Percentiles rank a stretch among this genome's conserved stretches.
Conservation (phyloP, 1,284 basidiomycete genomes). For the Takashimella tepidaria region DNA sequence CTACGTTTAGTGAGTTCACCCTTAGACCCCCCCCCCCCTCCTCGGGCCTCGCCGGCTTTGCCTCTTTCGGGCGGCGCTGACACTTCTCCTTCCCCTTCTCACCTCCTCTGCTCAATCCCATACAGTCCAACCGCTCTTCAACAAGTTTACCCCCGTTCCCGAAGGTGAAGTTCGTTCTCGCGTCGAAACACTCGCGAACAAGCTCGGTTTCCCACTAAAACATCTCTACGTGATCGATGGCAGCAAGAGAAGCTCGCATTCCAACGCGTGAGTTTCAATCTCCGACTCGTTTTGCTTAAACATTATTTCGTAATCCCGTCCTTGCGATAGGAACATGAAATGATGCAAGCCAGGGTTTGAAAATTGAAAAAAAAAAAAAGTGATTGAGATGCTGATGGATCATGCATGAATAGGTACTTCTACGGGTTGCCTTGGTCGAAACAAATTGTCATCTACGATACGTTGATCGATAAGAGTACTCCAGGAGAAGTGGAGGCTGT, state of each 20-base stretch:
- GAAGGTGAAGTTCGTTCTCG: slow-evolving; percentile 65
- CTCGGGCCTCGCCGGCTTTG: no score
- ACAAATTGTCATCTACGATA: slow-evolving; percentile 96
- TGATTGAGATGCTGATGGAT: slow-evolving; percentile 4
- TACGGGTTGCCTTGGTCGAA: slow-evolving; percentile 92
- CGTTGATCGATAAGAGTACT: slow-evolving; percentile 82
- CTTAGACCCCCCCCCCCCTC: no score
- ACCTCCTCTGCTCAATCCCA: not conserved
- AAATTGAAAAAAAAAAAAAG: no score
- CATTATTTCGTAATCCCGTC: no score
- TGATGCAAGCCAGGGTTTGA: no score
- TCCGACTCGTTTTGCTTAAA: no score
- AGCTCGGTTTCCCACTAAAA: slow-evolving; percentile 88
- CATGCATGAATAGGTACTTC: slow-evolving; percentile 64
- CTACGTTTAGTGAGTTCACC: slow-evolving; percentile 65
- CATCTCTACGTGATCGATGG: slow-evolving; percentile 97
- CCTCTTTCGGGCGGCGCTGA: no score
- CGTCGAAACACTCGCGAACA: slow-evolving; percentile 67
- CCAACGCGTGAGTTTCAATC: slow-evolving; percentile 74
- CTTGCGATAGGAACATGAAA: no score
- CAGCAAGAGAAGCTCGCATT: slow-evolving; percentile 87
- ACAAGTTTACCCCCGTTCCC: slow-evolving; percentile 84
- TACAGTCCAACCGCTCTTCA: slow-evolving; percentile 85
- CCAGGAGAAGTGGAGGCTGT: slow-evolving; percentile 88
- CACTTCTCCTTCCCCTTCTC: not conserved